These are phyloP conservation scores for Saitozyma podzolica DNA, from an alignment of 768 basidiomycete species.

Conservation along the genomic window DNA sequence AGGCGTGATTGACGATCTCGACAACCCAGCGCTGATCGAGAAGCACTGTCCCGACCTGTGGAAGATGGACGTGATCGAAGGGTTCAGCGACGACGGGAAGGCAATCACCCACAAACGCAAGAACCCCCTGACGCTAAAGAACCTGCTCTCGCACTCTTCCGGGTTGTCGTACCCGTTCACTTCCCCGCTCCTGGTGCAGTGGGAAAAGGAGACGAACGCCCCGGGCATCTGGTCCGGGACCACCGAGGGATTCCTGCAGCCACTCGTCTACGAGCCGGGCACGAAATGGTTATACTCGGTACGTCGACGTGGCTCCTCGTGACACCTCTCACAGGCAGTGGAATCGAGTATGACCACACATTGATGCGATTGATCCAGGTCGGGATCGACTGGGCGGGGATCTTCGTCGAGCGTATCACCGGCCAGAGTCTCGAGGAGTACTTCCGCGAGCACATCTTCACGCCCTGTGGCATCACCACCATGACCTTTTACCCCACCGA, in stretches of 20 bases:
- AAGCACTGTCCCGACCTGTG: constrained; percentile 15
- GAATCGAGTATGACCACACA: too few species aligned
- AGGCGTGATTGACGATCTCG: constrained; percentile 10
- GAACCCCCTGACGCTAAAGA: constrained; percentile 19
- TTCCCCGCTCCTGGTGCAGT: too few species aligned
- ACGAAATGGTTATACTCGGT: constrained; percentile 7
- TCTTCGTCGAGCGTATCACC: constrained; percentile 10
- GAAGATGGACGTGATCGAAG: constrained; percentile 13
- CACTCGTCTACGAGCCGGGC: constrained; percentile 12
- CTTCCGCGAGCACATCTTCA: constrained; percentile 12
- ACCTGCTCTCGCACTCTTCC: constrained; percentile 15
- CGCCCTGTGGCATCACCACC: constrained; percentile 7
- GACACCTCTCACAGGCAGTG: too few species aligned
- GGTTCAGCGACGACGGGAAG: constrained; percentile 13
- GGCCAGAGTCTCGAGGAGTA: constrained; percentile 8
- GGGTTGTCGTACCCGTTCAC: constrained; percentile 2
- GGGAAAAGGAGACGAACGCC: too few species aligned
- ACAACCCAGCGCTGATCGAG: constrained; percentile 9
- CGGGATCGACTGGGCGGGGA: constrained; percentile 22
- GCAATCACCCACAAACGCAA: constrained; percentile 4
- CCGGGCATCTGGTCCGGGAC: too few species aligned
- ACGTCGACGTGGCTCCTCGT: too few species aligned
- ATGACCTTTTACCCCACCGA: constrained; percentile 14
- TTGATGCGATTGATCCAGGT: neutral
- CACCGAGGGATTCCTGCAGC: too few species aligned